Conservation (phyloP, 495 filamentous ascomycete genomes). For the Chaetomium tenue region DNA sequence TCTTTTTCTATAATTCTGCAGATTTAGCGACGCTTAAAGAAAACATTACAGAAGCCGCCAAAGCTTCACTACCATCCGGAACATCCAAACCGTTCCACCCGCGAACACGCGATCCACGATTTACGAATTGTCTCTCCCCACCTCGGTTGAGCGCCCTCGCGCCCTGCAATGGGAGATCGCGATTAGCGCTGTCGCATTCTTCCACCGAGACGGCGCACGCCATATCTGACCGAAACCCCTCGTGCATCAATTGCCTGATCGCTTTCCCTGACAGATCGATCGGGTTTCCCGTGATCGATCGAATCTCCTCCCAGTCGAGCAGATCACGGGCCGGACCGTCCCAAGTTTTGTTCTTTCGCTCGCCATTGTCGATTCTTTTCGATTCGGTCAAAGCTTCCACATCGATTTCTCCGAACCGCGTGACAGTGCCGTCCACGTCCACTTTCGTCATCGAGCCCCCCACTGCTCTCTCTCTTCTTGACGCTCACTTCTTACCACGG, state of each 20-base stretch:
- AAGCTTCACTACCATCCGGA: not conserved
- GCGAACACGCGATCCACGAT: slow-evolving; percentile 22
- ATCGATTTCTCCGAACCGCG: slow-evolving; percentile 1
- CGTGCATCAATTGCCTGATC: slow-evolving; percentile 2
- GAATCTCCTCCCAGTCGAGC: not conserved
- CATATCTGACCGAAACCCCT: slow-evolving; percentile 2
- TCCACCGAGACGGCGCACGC: slow-evolving; percentile 25
- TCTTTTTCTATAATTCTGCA: slow-evolving; percentile 2
- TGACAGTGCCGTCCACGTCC: not conserved
- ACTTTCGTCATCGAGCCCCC: not conserved
- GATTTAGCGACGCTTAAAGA: slow-evolving; percentile 25
- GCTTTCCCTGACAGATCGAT: not conserved
- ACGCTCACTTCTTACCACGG: slow-evolving; percentile 28
- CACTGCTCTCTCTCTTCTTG: slow-evolving; percentile 17
- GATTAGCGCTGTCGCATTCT: slow-evolving; percentile 34
- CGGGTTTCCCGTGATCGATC: not conserved
- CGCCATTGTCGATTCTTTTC: not conserved
- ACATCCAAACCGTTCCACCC: slow-evolving; percentile 11
- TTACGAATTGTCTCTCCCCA: slow-evolving; percentile 12
- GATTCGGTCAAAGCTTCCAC: not conserved
- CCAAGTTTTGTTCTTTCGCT: not conserved
- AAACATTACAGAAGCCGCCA: slow-evolving; percentile 8
- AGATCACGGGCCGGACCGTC: not conserved
- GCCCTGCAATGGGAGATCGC: slow-evolving; percentile 38
- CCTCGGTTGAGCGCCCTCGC: slow-evolving; percentile 23